phyloP scores from a whole-genome alignment of 345 rosid genomes.

The Ceriops tagal region DNA sequence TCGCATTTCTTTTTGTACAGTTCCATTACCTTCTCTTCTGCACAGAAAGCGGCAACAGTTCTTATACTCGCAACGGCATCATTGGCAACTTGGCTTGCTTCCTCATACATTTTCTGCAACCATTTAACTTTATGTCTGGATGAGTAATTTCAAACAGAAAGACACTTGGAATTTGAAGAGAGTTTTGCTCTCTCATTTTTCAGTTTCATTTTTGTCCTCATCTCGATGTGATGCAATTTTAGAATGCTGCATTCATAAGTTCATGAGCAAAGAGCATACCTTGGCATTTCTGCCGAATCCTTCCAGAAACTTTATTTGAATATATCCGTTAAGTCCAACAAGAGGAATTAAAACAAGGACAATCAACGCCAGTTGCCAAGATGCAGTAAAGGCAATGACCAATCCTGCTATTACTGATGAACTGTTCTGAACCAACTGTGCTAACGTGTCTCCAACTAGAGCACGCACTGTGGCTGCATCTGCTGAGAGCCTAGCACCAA shows the following conservation, averaged over 20 bases:
- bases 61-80: slow-evolving; percentile 91
- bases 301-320: slow-evolving; percentile 60
- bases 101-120: slow-evolving; percentile 74
- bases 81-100: slow-evolving; percentile 87
- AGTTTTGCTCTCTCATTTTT: background rate
- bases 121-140: background rate
- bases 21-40: slow-evolving; percentile 78
- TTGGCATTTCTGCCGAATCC: slow-evolving; percentile 79
- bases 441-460: slow-evolving; percentile 72
- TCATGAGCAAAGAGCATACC: slow-evolving; percentile 31
- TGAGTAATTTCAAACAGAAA: background rate
- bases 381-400: slow-evolving; percentile 66
- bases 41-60: slow-evolving; percentile 86
- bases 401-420: slow-evolving; percentile 58
- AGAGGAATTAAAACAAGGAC: slow-evolving; percentile 63
- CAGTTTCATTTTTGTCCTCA: background rate
- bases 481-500: slow-evolving; percentile 81
- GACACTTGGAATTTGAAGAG: background rate
- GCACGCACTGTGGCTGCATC: slow-evolving; percentile 69
- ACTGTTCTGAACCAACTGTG: slow-evolving; percentile 55
- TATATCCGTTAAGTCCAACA: slow-evolving; percentile 50
- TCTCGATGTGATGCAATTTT: background rate
- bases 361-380: slow-evolving; percentile 67
- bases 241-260: background rate
- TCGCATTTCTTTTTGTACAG: slow-evolving; percentile 69